Evolutionary conservation across 2,329 filamentous ascomycete genomes (phyloP).

Genomic region (Paraphaeosphaeria sporulosa): DNA sequence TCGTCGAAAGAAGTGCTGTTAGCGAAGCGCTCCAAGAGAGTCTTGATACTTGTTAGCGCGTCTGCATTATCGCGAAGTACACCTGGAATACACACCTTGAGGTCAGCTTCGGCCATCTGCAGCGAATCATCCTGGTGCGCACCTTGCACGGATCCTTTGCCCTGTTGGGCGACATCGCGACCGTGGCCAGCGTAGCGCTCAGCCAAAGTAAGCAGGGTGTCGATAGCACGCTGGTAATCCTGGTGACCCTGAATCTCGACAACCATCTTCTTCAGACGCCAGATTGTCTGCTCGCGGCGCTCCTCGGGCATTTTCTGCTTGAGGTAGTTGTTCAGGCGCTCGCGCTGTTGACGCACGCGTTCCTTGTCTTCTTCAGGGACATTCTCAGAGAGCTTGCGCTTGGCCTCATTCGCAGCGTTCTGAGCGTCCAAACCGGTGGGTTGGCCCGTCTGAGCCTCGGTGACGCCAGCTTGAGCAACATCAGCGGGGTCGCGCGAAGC

Average conservation of each 20-base stretch:
- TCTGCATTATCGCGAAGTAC: constrained; percentile 47
- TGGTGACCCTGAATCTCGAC: constrained; percentile 95
- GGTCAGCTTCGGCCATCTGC: constrained; percentile 76
- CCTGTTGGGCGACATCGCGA: constrained; percentile 69
- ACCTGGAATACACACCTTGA: constrained; percentile 67
- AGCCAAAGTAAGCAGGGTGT: constrained; percentile 82
- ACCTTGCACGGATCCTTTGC: constrained; percentile 74
- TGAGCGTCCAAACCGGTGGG: constrained; percentile 61
- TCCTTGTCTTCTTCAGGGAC: constrained; percentile 67
- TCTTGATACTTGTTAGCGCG: constrained; percentile 66
- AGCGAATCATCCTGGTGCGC: constrained; percentile 71
- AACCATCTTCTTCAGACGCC: constrained; percentile 96
- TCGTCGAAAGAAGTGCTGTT: constrained; percentile 91
- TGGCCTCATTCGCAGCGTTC: constrained; percentile 59
- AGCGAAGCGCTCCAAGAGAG: constrained; percentile 91
- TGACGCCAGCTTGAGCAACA: constrained; percentile 60
- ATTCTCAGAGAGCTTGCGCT: constrained; percentile 68
- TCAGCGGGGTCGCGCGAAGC: constrained; percentile 64
- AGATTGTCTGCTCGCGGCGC: constrained; percentile 89
- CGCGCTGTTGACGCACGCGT: constrained; percentile 50
- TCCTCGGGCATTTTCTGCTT: constrained; percentile 88
- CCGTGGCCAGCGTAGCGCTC: constrained; percentile 85
- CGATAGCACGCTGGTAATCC: constrained; percentile 91
- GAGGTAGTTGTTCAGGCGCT: constrained; percentile 75
- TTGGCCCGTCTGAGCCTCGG: constrained; percentile 57